Conservation (phyloP, 1,284 basidiomycete genomes). For the Puccinia coronata region DNA sequence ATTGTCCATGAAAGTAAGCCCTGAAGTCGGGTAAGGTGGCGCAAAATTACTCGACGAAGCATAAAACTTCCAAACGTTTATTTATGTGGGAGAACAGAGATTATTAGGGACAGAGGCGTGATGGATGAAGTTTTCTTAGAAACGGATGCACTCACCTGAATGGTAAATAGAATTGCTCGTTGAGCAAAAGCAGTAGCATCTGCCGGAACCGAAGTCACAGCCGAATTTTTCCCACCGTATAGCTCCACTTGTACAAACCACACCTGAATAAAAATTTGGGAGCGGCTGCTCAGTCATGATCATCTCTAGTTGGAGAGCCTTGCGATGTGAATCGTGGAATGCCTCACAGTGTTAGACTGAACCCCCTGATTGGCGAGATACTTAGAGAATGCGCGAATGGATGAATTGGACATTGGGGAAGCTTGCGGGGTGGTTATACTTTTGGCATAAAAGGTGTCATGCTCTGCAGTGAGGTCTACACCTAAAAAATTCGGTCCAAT, state of each 20-base stretch:
- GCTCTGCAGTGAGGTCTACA: constrained; percentile 21
- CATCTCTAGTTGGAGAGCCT: too few species aligned
- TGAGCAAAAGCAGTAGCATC: constrained; percentile 42
- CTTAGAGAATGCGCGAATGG: constrained; percentile 52
- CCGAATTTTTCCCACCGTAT: constrained; percentile 34
- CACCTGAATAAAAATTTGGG: background rate
- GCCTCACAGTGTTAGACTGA: constrained; percentile 44
- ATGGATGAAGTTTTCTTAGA: background rate
- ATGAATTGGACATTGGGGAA: constrained; percentile 50
- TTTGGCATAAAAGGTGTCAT: constrained; percentile 54
- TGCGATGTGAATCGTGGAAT: too few species aligned
- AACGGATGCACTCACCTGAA: constrained; percentile 1
- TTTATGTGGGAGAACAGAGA: background rate
- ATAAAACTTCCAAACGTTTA: background rate
- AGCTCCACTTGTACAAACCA: constrained; percentile 45
- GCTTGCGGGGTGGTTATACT: constrained; percentile 53
- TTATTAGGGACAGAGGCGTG: background rate
- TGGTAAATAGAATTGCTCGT: constrained; percentile 5
- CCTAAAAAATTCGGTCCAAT: background rate
- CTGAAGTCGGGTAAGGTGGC: constrained; percentile 7
- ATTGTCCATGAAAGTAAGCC: constrained; percentile 14
- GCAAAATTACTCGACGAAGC: constrained; percentile 11
- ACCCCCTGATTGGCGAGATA: constrained; percentile 52
- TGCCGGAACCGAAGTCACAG: constrained; percentile 3
- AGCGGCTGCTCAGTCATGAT: background rate